phyloP scores from a whole-genome alignment of 129 eudicot genomes.

The Chrysanthemum lavandulifolium region DNA sequence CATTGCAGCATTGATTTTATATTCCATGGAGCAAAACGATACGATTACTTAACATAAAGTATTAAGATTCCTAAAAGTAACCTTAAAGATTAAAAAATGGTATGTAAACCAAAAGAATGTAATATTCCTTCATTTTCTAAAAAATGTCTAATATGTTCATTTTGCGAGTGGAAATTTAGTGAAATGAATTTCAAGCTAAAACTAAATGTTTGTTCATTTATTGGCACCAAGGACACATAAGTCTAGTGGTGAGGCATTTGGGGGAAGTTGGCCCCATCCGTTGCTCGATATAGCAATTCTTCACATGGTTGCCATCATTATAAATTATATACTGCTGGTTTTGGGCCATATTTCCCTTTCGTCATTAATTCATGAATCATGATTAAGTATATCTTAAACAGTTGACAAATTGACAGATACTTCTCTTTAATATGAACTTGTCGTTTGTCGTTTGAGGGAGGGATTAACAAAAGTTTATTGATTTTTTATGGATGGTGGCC shows the following conservation, averaged over 20 bases:
- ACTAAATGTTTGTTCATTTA: not conserved
- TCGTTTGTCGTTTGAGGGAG: not conserved
- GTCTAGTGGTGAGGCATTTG: too few relatives aligned
- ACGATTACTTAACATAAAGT: not conserved
- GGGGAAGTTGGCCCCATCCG: too few relatives aligned
- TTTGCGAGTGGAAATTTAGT: not conserved
- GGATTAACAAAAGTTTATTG: not conserved
- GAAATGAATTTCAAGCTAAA: too few relatives aligned
- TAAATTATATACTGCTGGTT: not conserved
- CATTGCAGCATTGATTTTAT: too few relatives aligned
- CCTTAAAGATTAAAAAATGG: conserved; percentile 9
- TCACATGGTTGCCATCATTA: not conserved
- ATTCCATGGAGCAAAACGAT: too few relatives aligned
- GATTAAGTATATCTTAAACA: not conserved
- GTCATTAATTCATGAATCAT: not conserved
- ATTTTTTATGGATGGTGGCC: not conserved
- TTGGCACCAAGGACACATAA: not conserved
- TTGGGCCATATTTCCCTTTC: not conserved
- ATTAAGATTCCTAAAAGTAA: conserved; percentile 11
- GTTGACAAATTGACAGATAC: not conserved
- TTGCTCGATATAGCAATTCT: not conserved
- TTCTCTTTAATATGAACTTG: not conserved
- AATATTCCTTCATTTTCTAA: not conserved
- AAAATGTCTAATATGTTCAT: not conserved
- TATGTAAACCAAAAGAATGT: conserved; percentile 14